phyloP scores from a whole-genome alignment of 768 basidiomycete genomes.

The Clathrus columnatus region DNA sequence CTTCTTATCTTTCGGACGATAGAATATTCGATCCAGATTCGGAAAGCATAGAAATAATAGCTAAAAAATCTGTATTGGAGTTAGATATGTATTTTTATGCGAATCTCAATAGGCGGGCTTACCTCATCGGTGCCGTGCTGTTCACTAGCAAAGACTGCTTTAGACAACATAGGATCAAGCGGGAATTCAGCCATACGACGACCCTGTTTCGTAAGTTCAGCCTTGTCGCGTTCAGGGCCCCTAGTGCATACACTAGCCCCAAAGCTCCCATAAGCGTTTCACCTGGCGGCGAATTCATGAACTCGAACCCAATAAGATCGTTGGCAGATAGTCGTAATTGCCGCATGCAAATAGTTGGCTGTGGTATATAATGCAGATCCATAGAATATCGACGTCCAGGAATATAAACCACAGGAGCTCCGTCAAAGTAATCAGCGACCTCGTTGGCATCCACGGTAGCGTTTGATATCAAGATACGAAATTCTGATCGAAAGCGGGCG shows the following conservation, averaged over 20 bases:
- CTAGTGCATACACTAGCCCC: constrained; percentile 89
- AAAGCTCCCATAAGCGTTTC: constrained; percentile 95
- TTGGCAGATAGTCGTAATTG: constrained; percentile 99
- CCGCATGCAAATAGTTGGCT: constrained; percentile 97
- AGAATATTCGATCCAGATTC: constrained; percentile 93
- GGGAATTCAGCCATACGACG: constrained; percentile 98
- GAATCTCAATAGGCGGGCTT: constrained; percentile 20
- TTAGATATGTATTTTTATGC: neutral
- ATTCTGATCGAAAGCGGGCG: constrained; percentile 89
- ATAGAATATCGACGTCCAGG: constrained; percentile 97
- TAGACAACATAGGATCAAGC: constrained; percentile 95
- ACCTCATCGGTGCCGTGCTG: constrained; percentile 97
- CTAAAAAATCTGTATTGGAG: constrained; percentile 55
- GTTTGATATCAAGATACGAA: constrained; percentile 87
- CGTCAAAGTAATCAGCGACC: constrained; percentile 95
- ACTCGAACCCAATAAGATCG: constrained; percentile 96
- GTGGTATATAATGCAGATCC: constrained; percentile 97
- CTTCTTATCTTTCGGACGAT: constrained; percentile 97
- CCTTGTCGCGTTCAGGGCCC: constrained; percentile 92
- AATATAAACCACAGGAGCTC: constrained; percentile 90
- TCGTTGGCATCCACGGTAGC: constrained; percentile 98
- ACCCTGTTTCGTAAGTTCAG: constrained; percentile 95
- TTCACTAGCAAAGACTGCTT: constrained; percentile 93
- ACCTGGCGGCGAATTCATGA: constrained; percentile 95
- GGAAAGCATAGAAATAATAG: constrained; percentile 94